Base-by-base conservation (phyloP, 2,329 filamentous ascomycete genomes). In the Sporothrix pallida region DNA sequence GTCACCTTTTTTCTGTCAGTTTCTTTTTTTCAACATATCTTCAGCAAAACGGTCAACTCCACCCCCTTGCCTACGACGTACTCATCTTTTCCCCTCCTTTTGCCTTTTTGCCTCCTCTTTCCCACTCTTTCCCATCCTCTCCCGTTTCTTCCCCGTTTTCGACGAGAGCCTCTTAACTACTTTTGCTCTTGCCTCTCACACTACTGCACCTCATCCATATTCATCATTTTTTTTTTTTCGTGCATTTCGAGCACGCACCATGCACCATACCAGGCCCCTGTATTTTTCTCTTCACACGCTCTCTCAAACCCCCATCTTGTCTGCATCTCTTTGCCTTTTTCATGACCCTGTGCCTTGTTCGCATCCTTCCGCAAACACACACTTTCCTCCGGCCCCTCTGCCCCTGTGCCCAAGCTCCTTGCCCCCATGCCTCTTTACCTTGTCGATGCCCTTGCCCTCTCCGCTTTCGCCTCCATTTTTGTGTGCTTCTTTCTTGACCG, bases 11-110 rank as follows among this genome's bases (percentile, higher is more conserved):
- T 37, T 37, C 31, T 37, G 31, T 37, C 31, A 37, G 31, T 37
- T 37, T 37, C 31, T 37, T 37, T 37, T 52, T n/a, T 58, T 31
- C n/a, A 42, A 15, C 10, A 37, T 44, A 26, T 67, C 62, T 67
- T 26, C 62, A 67, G 62, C 62, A 67, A 26, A 65, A 67, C 42
- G 62, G 62, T 48, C 62, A 48, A 63, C 62, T 67, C 62, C 58
- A 63, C 58, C 17, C 58, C 58, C 42, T 48, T 26, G 20, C 12
- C 42, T 67, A n/a, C 20, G 20, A 2, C 31, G 5, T 3, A 37
- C 31, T 37, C 31, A 5, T 37, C 31, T 37, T 37, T 37, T 37
- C 7, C 23, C 7, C 23, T 62, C 7, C n/a, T n/a, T 42, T n/a
- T n/a, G 50, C 50, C 50, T 26, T 58, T 10, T 56, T 12, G 52